Conservation (phyloP, 176 grass and related monocot genomes). For the Hordeum vulgare region DNA sequence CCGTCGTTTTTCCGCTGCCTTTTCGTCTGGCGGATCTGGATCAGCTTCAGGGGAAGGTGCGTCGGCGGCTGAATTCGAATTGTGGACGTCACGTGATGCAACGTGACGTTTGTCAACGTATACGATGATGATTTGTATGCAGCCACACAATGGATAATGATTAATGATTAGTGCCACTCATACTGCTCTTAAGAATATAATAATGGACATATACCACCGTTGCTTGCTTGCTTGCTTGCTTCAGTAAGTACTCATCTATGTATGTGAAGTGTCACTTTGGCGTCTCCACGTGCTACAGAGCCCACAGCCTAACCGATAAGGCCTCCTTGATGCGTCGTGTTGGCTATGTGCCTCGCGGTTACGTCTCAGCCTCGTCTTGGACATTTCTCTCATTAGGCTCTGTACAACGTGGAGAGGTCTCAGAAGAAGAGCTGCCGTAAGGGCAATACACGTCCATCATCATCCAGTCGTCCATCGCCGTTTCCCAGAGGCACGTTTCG, state of each 20-base stretch:
- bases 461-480: not conserved
- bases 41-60: not conserved
- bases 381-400: not conserved
- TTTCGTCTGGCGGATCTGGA: not conserved
- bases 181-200: too few relatives aligned
- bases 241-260: not conserved
- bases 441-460: not conserved
- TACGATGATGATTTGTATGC: not conserved
- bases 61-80: not conserved
- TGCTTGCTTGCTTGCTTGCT: not conserved
- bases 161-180: too few relatives aligned
- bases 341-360: not conserved
- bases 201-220: too few relatives aligned
- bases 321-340: not conserved
- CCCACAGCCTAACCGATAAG: not conserved
- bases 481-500: not conserved
- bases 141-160: too few relatives aligned
- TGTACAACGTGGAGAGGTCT: not conserved
- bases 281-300: not conserved
- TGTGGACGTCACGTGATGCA: not conserved
- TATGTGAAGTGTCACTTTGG: not conserved
- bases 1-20: not conserved
- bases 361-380: not conserved
- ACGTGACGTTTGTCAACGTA: not conserved
- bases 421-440: constrained; percentile 1